phyloP scores from a whole-genome alignment of 2,329 filamentous ascomycete genomes.

The Niveomyces coronatus region DNA sequence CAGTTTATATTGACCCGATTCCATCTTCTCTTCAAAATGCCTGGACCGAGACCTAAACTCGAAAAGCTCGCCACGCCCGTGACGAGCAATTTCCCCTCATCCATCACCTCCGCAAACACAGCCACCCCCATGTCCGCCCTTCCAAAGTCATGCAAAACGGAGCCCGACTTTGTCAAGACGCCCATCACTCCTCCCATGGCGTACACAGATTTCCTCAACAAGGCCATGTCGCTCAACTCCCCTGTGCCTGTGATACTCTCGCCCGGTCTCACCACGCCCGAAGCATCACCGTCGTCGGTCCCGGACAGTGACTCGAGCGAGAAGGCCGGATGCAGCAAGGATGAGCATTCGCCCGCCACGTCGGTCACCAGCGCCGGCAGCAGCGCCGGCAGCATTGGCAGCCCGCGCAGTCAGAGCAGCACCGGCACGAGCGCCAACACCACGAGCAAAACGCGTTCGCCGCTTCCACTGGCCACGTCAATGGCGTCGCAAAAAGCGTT shows the following conservation, averaged over 20 bases:
- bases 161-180: constrained; percentile 59
- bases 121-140: constrained; percentile 54
- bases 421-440: constrained; percentile 30
- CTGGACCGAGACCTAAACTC: constrained; percentile 47
- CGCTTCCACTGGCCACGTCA: constrained; percentile 23
- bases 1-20: too few species aligned
- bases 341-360: constrained; percentile 38
- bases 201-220: constrained; percentile 81
- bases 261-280: constrained; percentile 35
- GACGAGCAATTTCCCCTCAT: constrained; percentile 52
- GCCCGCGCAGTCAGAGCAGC: constrained; percentile 17
- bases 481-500: constrained; percentile 13
- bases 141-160: constrained; percentile 29
- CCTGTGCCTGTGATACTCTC: constrained; percentile 46
- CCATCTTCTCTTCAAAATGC: constrained; percentile 29
- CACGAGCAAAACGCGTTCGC: constrained; percentile 22
- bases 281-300: too few species aligned
- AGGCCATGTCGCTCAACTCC: constrained; percentile 66
- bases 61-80: constrained; percentile 52
- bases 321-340: constrained; percentile 46
- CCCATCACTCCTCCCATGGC: constrained; percentile 85
- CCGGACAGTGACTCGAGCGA: constrained; percentile 49
- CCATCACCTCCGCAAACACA: constrained; percentile 51
- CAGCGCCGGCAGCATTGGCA: background rate
- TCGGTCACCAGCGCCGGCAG: background rate